Conservation (phyloP, 106 monocot species). For the Dendrobium catenatum region DNA sequence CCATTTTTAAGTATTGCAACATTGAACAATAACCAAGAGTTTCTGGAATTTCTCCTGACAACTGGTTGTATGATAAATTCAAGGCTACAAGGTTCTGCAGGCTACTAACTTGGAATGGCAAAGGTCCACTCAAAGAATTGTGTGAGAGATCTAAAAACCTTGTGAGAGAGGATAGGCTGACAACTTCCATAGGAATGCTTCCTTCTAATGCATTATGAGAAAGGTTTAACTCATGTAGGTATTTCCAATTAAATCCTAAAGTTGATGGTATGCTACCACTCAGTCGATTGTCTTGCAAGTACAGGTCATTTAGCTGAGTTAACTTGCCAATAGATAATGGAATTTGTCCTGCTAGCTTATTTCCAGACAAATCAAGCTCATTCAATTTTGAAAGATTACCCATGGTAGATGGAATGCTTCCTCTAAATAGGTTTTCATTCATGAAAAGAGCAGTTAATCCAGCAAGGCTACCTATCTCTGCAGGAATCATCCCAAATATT, state of each 20-base stretch:
- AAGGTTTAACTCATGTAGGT: slow-evolving; percentile 7
- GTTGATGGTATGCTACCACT: slow-evolving; percentile 17
- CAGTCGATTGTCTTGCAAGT: slow-evolving; percentile 10
- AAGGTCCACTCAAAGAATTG: slow-evolving; percentile 20
- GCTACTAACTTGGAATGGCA: slow-evolving; percentile 26
- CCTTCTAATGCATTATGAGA: slow-evolving; percentile 21
- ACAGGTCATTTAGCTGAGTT: slow-evolving; percentile 11
- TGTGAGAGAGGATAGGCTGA: slow-evolving; percentile 20
- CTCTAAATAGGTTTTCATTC: slow-evolving; percentile 10
- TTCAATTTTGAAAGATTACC: slow-evolving; percentile 12
- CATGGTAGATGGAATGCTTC: slow-evolving; percentile 13
- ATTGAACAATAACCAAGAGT: slow-evolving; percentile 18
- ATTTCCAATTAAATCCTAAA: slow-evolving; percentile 12
- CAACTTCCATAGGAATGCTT: slow-evolving; percentile 21
- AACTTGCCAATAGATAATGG: slow-evolving; percentile 27
- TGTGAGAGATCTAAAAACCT: slow-evolving; percentile 12
- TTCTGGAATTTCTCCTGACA: slow-evolving; percentile 31
- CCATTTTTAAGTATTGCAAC: slow-evolving; percentile 19
- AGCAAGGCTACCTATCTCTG: slow-evolving; percentile 12
- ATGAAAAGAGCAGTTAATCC: slow-evolving; percentile 9
- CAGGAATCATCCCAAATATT: slow-evolving; percentile 26
- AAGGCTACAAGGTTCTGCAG: slow-evolving; percentile 13
- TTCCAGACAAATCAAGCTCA: slow-evolving; percentile 3
- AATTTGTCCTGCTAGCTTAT: slow-evolving; percentile 26
- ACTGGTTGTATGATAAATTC: slow-evolving; percentile 17